Evolutionary conservation across 331 rosid species (phyloP), one percentile per base, ranked within the genome.

Genomic region (Saraca asoca): DNA sequence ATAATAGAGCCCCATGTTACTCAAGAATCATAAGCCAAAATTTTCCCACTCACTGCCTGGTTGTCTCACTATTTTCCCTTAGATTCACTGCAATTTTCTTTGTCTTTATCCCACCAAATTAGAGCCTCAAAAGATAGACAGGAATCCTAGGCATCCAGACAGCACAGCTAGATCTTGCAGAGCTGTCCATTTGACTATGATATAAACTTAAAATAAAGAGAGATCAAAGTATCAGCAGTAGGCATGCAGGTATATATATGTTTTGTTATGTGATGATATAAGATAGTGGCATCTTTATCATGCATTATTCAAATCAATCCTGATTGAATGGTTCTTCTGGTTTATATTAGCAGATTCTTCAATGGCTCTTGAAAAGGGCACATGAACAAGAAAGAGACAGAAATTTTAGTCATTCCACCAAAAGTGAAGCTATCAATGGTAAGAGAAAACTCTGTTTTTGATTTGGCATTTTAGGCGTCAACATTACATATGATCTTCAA

Each of bases 111-210:
- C 79, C 65, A 41, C 57, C 56, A 69, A 70, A 69, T 24, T 24
- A 24, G 31, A 54, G 71, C 62, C 75, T 76, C 80, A 75, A 20
- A 70, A 52, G 63, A 77, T 35, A 82, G 83, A 80, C 83, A 83
- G 83, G 96, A 89, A 85, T 93, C 96, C 82, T 80, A 63, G 51
- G 73, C 79, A 46, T 52, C 71, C 77, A 79, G 93, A 84, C 94
- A 81, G 71, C 72, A 67, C 83, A 85, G 79, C 72, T 64, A 82
- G 89, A 89, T 85, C 83, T 80, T 77, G 31, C 71, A 66, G 75
- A 70, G 86, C 85, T 80, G 89, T 87, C 79, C 87, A 74, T 87
- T 89, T 89, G 98, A 89, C 95, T 74, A 79, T 71, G 31, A 75
- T 51, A 81, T 80, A 16, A 48, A 17, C 62, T 56, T 59, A 68